Evolutionary conservation across 139 green algal genomes (phyloP).

Genomic region (Penium margaritaceum): DNA sequence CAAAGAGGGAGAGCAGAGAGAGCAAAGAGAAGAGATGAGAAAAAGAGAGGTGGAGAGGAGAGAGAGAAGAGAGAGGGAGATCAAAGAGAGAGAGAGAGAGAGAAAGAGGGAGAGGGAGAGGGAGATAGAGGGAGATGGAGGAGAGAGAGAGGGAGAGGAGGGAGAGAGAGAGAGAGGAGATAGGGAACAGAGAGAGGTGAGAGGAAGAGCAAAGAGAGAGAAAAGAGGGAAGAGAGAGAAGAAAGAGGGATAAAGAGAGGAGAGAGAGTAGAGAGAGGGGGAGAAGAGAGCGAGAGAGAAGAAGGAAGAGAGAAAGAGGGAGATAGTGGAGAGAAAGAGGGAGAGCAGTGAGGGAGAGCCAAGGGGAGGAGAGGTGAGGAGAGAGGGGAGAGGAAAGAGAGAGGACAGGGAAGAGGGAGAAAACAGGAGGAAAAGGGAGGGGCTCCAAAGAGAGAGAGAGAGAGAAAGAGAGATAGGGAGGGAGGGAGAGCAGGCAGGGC

Average conservation of each 20-base stretch:
- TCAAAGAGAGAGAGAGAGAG: background rate
- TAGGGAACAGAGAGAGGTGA: background rate
- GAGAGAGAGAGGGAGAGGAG: background rate
- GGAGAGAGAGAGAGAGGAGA: background rate
- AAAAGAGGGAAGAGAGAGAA: background rate
- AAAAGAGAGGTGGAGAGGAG: background rate
- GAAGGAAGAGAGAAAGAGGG: background rate
- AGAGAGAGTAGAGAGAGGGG: background rate
- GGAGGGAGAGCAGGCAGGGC: too few relatives aligned
- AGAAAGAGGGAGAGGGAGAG: slow-evolving; percentile 5
- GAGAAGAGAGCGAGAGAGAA: background rate
- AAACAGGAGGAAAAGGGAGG: too few relatives aligned
- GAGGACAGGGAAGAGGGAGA: too few relatives aligned
- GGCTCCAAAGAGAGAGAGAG: too few relatives aligned
- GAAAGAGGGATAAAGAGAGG: background rate
- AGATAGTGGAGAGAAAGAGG: background rate
- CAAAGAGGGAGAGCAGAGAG: background rate
- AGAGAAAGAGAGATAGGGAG: too few relatives aligned
- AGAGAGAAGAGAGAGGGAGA: background rate
- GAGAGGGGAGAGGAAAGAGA: too few relatives aligned
- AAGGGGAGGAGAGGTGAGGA: slow-evolving; percentile 6
- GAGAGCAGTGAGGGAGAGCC: background rate
- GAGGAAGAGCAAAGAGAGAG: background rate
- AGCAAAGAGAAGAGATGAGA: background rate
- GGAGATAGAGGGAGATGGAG: background rate